Evolutionary conservation across 768 basidiomycete genomes (phyloP), one percentile per base, ranked within the genome.

Genomic region (Lentinula detonsa): DNA sequence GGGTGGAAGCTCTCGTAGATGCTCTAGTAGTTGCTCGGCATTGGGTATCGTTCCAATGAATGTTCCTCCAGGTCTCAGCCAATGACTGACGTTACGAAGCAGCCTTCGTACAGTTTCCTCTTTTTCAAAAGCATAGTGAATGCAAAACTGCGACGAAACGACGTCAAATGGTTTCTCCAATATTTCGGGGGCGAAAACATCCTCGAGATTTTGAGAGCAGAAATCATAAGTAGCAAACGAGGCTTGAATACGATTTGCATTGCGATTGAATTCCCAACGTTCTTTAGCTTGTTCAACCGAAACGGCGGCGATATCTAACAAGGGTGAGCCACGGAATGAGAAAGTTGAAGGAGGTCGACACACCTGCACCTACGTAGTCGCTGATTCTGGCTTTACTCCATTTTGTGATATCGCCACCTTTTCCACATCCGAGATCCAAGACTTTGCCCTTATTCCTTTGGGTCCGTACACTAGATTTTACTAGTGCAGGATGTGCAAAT

Each of bases 41-140:
- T 98, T 95, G 1, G 97, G 95, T 61, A 97, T 90, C 0, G 97
- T 99, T n/a, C 97, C 97, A 57, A 99, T 84, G 68, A 98, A 97
- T n/a, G 88, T 75, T 4, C 97, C 97, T 28, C 95, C 96, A 31
- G 81, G 78, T 34, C 90, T 78, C 49, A 99, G 78, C 79, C 88
- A 87, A 50, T 81, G 75, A 60, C 85, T 84, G 34, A 95, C 95
- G 70, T 99, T 99, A 40, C 86, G 82, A 35, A 99, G 84, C 97
- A 99, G 97, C 71, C 85, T 88, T 35, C 92, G 82, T 28, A 87
- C 91, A 70, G 97, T 97, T 61, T 82, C 77, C 34, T 85, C 82
- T n/a, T 83, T 89, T 72, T 98, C 95, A 71, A 99, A 98, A 7
- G 97, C 97, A 69, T 99, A 98, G 72, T 99, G 97, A 92, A 99